A percentile compares a stretch with the other conserved stretches of the same genome.
Evolutionary conservation across 2,329 filamentous ascomycete genomes (phyloP).

Genomic region (Xylaria sp.): DNA sequence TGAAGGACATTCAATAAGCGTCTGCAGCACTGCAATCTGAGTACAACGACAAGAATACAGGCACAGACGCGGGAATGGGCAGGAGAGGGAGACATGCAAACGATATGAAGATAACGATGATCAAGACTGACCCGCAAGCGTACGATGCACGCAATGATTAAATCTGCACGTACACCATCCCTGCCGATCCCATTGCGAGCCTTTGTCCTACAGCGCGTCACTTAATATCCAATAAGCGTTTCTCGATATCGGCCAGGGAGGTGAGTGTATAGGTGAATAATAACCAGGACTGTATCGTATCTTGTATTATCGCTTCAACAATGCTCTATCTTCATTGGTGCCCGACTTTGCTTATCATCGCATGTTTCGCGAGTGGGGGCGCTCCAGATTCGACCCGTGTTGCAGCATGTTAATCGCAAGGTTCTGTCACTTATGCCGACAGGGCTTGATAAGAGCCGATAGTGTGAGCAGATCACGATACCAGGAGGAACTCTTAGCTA

Average conservation of each 20-base stretch:
- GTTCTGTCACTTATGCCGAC: conserved; percentile 3
- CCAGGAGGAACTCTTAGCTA: neutral
- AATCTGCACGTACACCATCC: neutral
- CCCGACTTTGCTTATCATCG: conserved; percentile 31
- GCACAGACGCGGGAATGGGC: neutral
- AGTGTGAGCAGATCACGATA: neutral
- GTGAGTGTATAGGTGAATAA: conserved; percentile 1
- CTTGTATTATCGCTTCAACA: conserved; percentile 10
- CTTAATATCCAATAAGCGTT: conserved; percentile 8
- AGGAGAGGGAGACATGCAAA: conserved; percentile 5
- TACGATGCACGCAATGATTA: neutral
- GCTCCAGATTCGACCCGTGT: neutral
- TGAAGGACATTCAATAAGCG: neutral
- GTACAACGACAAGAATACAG: neutral
- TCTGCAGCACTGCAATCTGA: neutral
- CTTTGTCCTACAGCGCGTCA: neutral
- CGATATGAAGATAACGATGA: neutral
- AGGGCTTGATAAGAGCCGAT: neutral
- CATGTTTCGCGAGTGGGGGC: conserved; percentile 16
- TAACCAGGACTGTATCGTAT: conserved; percentile 9
- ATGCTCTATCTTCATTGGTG: conserved; percentile 26
- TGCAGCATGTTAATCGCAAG: conserved; percentile 5
- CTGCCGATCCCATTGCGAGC: neutral
- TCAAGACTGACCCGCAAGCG: neutral
- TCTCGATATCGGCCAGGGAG: conserved; percentile 4